Conservation (phyloP, 768 basidiomycete species). For the Chiua virens region DNA sequence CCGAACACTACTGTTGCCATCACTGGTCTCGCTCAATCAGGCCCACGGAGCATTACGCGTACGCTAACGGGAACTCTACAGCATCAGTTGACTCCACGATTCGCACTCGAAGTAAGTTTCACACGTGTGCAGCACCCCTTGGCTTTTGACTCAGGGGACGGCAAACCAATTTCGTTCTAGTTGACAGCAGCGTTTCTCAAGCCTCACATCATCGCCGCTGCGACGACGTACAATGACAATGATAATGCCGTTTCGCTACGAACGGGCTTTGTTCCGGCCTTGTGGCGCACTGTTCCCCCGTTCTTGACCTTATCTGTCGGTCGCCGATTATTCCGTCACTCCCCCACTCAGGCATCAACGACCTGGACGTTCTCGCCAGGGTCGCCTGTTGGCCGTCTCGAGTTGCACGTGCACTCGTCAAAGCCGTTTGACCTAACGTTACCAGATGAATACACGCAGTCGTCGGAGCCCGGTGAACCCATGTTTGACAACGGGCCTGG, state of each 20-base stretch:
- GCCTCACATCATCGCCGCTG: constrained; percentile 42
- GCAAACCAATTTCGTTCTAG: constrained; percentile 29
- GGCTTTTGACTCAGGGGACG: constrained; percentile 6
- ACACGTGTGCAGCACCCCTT: constrained; percentile 16
- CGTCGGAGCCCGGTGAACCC: constrained; percentile 22
- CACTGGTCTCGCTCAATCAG: constrained; percentile 36
- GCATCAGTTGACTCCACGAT: constrained; percentile 73
- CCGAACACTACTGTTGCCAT: constrained; percentile 45
- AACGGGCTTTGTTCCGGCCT: constrained; percentile 35
- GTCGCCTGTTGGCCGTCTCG: constrained; percentile 27
- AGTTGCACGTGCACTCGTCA: constrained; percentile 45
- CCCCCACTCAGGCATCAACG: constrained; percentile 47
- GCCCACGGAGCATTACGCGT: constrained; percentile 27
- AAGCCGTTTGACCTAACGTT: constrained; percentile 37
- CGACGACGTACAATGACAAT: constrained; percentile 49
- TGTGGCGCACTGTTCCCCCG: constrained; percentile 35
- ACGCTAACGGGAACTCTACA: constrained; percentile 68
- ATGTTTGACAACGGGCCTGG: constrained; percentile 37
- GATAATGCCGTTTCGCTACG: constrained; percentile 46
- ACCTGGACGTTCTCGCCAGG: constrained; percentile 27
- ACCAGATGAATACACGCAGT: constrained; percentile 21
- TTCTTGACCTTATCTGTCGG: constrained; percentile 44
- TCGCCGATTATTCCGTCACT: constrained; percentile 52
- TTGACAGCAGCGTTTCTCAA: constrained; percentile 40
- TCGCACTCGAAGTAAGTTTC: constrained; percentile 44